Conservation (phyloP, 148 eudicot species). For the Silene conica region DNA sequence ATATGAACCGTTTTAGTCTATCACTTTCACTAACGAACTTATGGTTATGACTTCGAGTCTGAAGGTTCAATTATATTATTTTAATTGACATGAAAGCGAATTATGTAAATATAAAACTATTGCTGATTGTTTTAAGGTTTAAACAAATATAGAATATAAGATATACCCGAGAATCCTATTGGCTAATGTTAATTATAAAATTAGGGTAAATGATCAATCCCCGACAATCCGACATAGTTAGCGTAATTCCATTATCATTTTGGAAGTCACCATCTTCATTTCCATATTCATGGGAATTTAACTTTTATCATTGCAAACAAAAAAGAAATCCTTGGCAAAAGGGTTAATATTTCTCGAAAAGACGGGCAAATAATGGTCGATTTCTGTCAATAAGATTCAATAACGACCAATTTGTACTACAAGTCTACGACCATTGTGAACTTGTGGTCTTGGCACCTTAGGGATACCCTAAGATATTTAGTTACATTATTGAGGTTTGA, state of each 20-base stretch:
- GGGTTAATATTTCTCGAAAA: too few species aligned
- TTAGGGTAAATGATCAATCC: neutral
- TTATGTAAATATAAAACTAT: neutral
- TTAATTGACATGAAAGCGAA: neutral
- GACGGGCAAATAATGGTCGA: too few species aligned
- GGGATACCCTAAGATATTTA: neutral
- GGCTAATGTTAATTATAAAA: neutral
- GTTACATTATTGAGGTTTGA: neutral
- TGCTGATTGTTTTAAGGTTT: neutral
- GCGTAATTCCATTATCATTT: neutral
- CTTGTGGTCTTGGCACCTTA: neutral
- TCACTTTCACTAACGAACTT: neutral
- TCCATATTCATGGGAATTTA: neutral
- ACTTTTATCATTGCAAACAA: too few species aligned
- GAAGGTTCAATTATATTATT: neutral
- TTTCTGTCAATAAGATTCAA: neutral
- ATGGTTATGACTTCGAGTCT: neutral
- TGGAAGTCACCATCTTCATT: constrained; percentile 1
- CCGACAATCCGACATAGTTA: constrained; percentile 3
- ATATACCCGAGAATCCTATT: constrained; percentile 1
- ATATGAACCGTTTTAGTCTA: neutral
- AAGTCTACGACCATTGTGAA: neutral
- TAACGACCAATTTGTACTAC: too few species aligned
- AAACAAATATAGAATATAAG: neutral
- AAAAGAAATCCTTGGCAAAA: too few species aligned